Conservation (phyloP, 202 grass and related monocot genomes). For the Carex arenaria region DNA sequence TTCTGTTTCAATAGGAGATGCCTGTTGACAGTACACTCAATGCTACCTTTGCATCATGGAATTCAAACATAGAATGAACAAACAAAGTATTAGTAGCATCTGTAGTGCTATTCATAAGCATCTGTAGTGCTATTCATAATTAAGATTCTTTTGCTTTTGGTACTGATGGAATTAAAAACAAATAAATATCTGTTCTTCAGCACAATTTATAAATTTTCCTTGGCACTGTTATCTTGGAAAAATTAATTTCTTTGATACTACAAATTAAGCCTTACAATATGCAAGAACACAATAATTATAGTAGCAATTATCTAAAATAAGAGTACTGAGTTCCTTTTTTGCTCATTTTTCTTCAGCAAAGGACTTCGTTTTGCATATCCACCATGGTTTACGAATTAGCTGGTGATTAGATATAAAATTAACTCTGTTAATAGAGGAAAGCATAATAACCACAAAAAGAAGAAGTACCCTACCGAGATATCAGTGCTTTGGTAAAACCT, state of each 20-base stretch:
- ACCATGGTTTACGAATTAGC: neutral
- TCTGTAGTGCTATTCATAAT: neutral
- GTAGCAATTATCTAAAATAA: too few relatives aligned
- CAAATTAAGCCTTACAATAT: neutral
- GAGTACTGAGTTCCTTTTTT: neutral
- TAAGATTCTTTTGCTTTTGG: neutral
- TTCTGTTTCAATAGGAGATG: too few relatives aligned
- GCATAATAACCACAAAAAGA: neutral
- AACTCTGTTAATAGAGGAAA: neutral
- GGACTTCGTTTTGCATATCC: too few relatives aligned
- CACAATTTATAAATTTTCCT: neutral
- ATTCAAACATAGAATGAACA: too few relatives aligned
- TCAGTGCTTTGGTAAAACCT: neutral
- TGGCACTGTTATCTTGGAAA: neutral
- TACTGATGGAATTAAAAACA: neutral
- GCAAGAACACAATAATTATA: too few relatives aligned
- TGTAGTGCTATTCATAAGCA: neutral
- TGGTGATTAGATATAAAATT: neutral
- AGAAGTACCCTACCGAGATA: neutral
- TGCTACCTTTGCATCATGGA: too few relatives aligned
- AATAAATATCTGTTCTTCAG: neutral
- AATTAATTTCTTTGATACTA: neutral
- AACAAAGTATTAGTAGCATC: neutral
- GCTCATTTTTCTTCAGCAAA: neutral
- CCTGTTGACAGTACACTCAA: too few relatives aligned